Evolutionary conservation across 768 basidiomycete genomes (phyloP), one percentile per base, ranked within the genome.

Genomic region (Hysterangium stoloniferum): DNA sequence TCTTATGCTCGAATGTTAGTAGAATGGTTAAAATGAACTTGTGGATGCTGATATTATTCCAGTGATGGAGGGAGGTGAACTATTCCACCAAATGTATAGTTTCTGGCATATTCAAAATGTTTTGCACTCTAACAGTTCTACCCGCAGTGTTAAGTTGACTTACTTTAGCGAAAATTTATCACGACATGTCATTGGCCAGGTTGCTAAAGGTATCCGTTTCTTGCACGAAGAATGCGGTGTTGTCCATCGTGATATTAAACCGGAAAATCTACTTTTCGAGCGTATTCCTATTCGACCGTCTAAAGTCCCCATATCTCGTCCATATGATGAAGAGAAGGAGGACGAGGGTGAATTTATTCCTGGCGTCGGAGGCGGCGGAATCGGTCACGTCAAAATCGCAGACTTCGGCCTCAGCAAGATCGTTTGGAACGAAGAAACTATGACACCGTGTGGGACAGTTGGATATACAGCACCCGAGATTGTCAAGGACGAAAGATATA

Each of bases 401-500:
- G 96, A 99, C 66, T 99, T 99, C 61, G 96, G 96, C 29, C 73
- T 99, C 41, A 88, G 84, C 55, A 99, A 99, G 69, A 85, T 98
- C 48, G 91, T 99, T 4, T 99, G 96, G 96, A 86, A 95, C 63
- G 96, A 98, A 62, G 84, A 97, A 63, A 99, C 96, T 5, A 94
- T 90, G 87, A 99, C 96, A 12, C 96, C 96, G 19, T 99, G 96
- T 61, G 96, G 96, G n/a, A 99, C 96, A 2, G 95, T 99, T 28
- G 96, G 96, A 19, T 99, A 99, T 67, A 99, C 96, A 2, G 96
- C 96, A 5, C 96, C 96, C 4, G 96, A 99, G 69, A 99, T 99
- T 54, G 96, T 99, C 59, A 98, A 97, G 69, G 96, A 98, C 62
- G 95, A 99, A 69, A 78, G 92, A 25, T 95, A 95, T 64, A 86